Base-by-base conservation (phyloP, 73 alveolate species). In the Breviolum minutum region DNA sequence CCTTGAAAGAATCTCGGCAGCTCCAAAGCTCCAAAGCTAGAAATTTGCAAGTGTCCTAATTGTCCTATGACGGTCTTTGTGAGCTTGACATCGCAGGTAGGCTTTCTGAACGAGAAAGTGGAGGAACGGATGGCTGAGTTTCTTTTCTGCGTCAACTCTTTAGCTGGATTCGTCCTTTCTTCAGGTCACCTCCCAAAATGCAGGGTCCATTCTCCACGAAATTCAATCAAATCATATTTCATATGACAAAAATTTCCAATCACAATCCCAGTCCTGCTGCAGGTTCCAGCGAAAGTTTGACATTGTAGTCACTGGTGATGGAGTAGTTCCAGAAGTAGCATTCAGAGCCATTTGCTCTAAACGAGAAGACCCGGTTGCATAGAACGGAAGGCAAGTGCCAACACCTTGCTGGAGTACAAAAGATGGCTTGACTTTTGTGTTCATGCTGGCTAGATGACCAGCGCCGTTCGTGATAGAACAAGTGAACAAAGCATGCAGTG, bases 281-380 rank as follows among this genome's bases (percentile, higher is more conserved):
- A 92, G 98, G 98, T 92, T 92, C 80, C 89, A 60, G 98, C 98
- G 40, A 80, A 92, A 92, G 73, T 92, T 92, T 27, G 98, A 92
- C 90, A 80, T 92, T 14, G 98, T 92, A 4, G 98, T 92, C 26
- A n/a, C 98, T 8, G 98, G 80, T 32, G 98, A 92, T 61, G 98
- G 90, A 30, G 80, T 69, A 7, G 98, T 92, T 40, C 98, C 98
- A 9, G 90, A 74, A 40, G 89, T 54, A 6, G 98, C 98, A 30
- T 92, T 92, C 30, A 32, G 80, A 54, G 98, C 98, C 66, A 74
- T 92, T 12, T 66, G 94, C 79, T 54, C 68, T 26, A 19, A 30
- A 32, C n/a, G 77, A 22, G 77, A 68, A 68, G 24, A 68, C 24
- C 77, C 2, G 77, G 54, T 40, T 40, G 54, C 54, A 40, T 40